Evolutionary conservation across 2,329 filamentous ascomycete species (phyloP).

Genomic region (Penicillium sp.): DNA sequence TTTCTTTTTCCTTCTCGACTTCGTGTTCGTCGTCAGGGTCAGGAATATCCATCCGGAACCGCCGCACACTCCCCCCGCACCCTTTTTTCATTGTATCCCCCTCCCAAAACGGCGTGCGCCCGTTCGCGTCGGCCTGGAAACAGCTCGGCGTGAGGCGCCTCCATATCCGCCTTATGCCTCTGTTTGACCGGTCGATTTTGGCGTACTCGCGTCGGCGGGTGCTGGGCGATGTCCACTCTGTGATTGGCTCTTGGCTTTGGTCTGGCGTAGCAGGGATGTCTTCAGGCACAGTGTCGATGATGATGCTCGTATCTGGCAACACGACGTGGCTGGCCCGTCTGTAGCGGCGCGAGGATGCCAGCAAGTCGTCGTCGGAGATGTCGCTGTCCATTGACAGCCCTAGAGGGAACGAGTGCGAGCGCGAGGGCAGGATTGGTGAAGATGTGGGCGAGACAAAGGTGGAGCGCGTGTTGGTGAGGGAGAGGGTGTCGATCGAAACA

Average conservation of each 20-base stretch:
- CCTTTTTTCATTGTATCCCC: conserved; percentile 27
- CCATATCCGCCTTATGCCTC: conserved; percentile 41
- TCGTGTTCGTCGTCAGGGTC: conserved; percentile 24
- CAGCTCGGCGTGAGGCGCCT: conserved; percentile 39
- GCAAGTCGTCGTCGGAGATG: conserved; percentile 12
- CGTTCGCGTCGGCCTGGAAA: conserved; percentile 30
- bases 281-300: conserved; percentile 8
- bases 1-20: not conserved
- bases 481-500: not conserved
- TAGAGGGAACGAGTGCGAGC: conserved; percentile 5
- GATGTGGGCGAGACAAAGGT: not conserved
- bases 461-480: not conserved
- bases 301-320: not conserved
- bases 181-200: conserved; percentile 50
- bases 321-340: not conserved
- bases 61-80: conserved; percentile 43
- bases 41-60: conserved; percentile 43
- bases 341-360: not conserved
- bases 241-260: too few relatives aligned
- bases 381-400: conserved; percentile 1
- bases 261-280: conserved; percentile 32
- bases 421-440: conserved; percentile 9
- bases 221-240: conserved; percentile 45
- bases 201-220: conserved; percentile 45
- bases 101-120: conserved; percentile 39